Evolutionary conservation across 1,139 yeast genomes (phyloP), one percentile per base, ranked within the genome.

Genomic region (Diutina sp.): DNA sequence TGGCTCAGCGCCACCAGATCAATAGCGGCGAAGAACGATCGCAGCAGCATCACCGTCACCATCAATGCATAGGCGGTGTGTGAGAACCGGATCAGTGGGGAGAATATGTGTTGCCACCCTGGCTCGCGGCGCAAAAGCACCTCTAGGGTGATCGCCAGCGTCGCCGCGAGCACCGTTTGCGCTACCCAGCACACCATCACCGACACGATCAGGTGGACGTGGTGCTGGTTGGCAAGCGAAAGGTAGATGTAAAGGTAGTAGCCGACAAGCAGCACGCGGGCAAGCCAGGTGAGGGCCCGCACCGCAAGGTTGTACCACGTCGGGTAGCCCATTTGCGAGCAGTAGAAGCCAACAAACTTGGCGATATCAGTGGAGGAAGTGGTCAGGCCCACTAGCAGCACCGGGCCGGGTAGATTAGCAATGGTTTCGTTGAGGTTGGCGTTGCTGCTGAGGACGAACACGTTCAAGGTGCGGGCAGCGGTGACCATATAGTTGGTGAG

Each of bases 131-230:
- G 63, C 8, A 64, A 30, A 7, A 56, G 41, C 4, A 67, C 62
- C 7, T 68, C 59, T 5, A 72, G 44, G 54, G 66, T 76, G 8
- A 84, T 60, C 0, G 91, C 76, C 1, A 82, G 77, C 0, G 87
- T 73, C 1, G 84, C 70, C 12, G 89, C 71, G 6, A 87, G 65
- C 0, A 69, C 50, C 1, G 77, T 65, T 60, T 85, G 83, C 1
- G 79, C 78, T 0, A 76, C 35, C 72, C 86, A 83, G 0, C 90
- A 91, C n/a, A 78, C 58, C 7, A 84, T 62, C 12, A 87, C 69
- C 0, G 93, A 91, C 2, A 73, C 55, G 62, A 77, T 78, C 2
- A 91, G 85, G 56, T 83, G 76, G 11, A 87, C 78, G 25, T 81
- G 72, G 55, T 79, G 79, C 56, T 78, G 69, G 59, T 82, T 80